Conservation (phyloP, 1,284 basidiomycete species). For the Tilletia indica region DNA sequence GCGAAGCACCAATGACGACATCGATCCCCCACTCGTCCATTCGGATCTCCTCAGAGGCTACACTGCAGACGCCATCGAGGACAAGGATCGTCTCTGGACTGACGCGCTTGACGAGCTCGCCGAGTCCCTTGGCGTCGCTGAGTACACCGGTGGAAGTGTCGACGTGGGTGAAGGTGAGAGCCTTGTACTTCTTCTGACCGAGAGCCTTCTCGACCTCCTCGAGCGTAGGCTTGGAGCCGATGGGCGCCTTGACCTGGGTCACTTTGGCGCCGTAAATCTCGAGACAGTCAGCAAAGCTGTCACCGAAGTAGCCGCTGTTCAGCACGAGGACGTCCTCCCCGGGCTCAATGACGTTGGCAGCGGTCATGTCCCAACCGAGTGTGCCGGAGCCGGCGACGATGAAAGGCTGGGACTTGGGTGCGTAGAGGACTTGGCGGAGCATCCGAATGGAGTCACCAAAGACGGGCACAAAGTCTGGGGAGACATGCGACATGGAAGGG, state of each 20-base stretch:
- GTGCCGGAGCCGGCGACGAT: conserved; percentile 91
- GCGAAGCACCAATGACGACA: conserved; percentile 81
- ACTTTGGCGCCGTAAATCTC: conserved; percentile 86
- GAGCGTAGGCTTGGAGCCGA: conserved; percentile 72
- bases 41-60: conserved; percentile 90
- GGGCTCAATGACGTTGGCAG: conserved; percentile 74
- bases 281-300: conserved; percentile 53
- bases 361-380: conserved; percentile 75
- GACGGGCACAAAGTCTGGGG: conserved; percentile 81
- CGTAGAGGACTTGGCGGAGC: conserved; percentile 67
- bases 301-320: conserved; percentile 59
- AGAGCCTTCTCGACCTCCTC: conserved; percentile 71
- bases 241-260: conserved; percentile 76
- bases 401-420: conserved; percentile 65
- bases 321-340: conserved; percentile 79
- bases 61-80: conserved; percentile 90
- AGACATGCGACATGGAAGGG: conserved; percentile 68
- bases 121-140: conserved; percentile 77
- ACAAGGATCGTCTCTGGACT: conserved; percentile 84
- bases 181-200: conserved; percentile 78
- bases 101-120: conserved; percentile 70
- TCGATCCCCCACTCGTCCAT: conserved; percentile 92
- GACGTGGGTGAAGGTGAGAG: conserved; percentile 90
- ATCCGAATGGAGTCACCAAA: conserved; percentile 88
- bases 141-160: conserved; percentile 68